phyloP scores from a whole-genome alignment of 441 rosid genomes.

The Melastoma candidum region DNA sequence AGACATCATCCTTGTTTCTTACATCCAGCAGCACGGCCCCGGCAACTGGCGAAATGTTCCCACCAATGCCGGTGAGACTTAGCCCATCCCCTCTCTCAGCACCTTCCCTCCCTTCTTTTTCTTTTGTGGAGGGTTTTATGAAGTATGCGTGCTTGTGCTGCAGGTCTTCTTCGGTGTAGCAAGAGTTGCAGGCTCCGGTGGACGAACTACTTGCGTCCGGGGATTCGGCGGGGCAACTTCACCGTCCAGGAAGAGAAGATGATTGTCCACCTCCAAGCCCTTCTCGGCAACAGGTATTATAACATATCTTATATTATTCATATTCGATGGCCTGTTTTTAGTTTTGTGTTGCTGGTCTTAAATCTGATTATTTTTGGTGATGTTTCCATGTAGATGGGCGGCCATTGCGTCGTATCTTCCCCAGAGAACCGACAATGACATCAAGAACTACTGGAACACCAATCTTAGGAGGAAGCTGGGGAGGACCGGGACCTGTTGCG shows the following conservation, averaged over 20 bases:
- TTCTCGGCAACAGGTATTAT: not conserved
- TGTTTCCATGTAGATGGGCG: slow-evolving; percentile 11
- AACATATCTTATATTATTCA: no score
- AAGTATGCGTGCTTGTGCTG: not conserved
- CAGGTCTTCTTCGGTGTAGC: slow-evolving; percentile 9
- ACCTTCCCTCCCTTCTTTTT: not conserved
- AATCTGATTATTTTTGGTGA: not conserved
- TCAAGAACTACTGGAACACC: slow-evolving; percentile 19
- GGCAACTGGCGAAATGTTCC: slow-evolving; percentile 6
- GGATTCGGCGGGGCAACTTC: slow-evolving; percentile 6
- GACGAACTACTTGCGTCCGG: slow-evolving; percentile 9
- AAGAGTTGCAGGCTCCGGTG: slow-evolving; percentile 11
- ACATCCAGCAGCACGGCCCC: slow-evolving; percentile 3
- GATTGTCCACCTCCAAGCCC: slow-evolving; percentile 8
- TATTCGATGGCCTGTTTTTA: no score
- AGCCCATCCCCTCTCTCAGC: not conserved
- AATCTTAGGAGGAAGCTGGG: slow-evolving; percentile 16
- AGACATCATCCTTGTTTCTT: slow-evolving; percentile 7
- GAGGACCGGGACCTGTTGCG: not conserved
- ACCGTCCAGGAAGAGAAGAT: slow-evolving; percentile 4
- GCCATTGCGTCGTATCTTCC: slow-evolving; percentile 21
- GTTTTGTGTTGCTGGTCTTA: no score
- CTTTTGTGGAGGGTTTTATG: not conserved
- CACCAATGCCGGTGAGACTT: slow-evolving; percentile 1
- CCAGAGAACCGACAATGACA: slow-evolving; percentile 20